These are phyloP conservation scores for Pseudogymnoascus verrucosus DNA, from an alignment of 2,329 filamentous ascomycete species.

Conservation along the genomic window DNA sequence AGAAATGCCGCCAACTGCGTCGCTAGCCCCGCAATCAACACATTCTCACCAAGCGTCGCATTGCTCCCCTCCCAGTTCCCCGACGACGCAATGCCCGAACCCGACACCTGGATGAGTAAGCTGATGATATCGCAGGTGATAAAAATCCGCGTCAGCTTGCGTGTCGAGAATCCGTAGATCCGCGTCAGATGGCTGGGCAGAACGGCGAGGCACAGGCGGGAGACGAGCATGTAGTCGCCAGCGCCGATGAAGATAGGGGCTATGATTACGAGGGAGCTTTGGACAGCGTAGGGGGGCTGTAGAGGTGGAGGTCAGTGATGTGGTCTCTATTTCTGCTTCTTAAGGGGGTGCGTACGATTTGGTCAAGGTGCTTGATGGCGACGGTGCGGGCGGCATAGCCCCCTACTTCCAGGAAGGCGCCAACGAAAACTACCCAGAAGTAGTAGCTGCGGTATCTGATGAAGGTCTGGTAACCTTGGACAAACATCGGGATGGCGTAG, in stretches of 20 bases:
- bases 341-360: constrained; percentile 25
- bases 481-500: constrained; percentile 32
- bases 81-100: constrained; percentile 36
- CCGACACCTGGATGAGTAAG: constrained; percentile 38
- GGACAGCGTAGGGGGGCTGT: constrained; percentile 15
- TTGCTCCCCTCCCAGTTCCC: constrained; percentile 35
- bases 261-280: constrained; percentile 35
- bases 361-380: constrained; percentile 29
- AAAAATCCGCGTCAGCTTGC: constrained; percentile 38
- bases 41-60: constrained; percentile 32
- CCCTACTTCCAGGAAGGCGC: constrained; percentile 34
- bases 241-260: constrained; percentile 42
- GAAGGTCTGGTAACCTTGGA: constrained; percentile 35
- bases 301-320: not conserved
- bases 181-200: constrained; percentile 29
- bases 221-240: constrained; percentile 43
- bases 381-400: constrained; percentile 35
- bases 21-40: constrained; percentile 36
- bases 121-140: constrained; percentile 38
- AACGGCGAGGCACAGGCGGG: constrained; percentile 35
- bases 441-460: constrained; percentile 35
- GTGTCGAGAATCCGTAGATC: constrained; percentile 31
- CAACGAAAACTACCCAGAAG: constrained; percentile 37
- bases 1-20: constrained; percentile 35
- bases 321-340: constrained; percentile 3